Evolutionary conservation across 2,329 filamentous ascomycete genomes (phyloP), one percentile per base, ranked within the genome.

Genomic region (Fusarium nygamai): DNA sequence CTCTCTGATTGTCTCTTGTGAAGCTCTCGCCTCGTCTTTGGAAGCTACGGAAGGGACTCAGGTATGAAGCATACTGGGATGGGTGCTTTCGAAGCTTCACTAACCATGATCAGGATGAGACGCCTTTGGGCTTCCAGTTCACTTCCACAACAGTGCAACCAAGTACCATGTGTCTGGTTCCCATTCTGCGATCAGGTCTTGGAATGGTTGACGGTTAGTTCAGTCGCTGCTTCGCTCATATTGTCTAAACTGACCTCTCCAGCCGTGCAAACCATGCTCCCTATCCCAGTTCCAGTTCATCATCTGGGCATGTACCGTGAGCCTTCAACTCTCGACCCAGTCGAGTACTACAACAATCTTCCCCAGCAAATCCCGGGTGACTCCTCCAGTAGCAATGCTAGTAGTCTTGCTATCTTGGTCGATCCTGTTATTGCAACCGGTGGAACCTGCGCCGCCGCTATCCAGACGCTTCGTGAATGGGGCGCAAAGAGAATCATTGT

Each of bases 291-390:
- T 38, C 92, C 95, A 12, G 90, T 98, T 73, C 95, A 98, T 85
- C 96, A 98, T 82, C 92, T 98, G 13, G 96, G 96, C 75, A 92
- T 98, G 80, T 98, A 96, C 88, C 94, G 95, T 80, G 95, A 98
- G 82, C 94, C 93, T 69, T 90, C 91, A 64, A 96, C 94, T 50
- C 91, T 98, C 64, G 91, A 94, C 79, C 94, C 95, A 7, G 95
- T 98, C 67, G 95, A 98, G 84, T 98, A 98, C 89, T 98, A 98
- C 89, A 98, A 98, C 87, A 98, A 98, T 84, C 91, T 98, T 27
- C 95, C 95, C 41, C 92, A 94, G 84, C 92, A 94, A 84, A 81
- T 86, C 44, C 80, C 86, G 77, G 63, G 81, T 57, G 75, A 83
- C 36, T 75, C 81, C 44, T 79, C 79, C 51, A 85, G 84, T 71